phyloP scores from a whole-genome alignment of 192 early-diverging fungal species.

The Coemansia sp. region DNA sequence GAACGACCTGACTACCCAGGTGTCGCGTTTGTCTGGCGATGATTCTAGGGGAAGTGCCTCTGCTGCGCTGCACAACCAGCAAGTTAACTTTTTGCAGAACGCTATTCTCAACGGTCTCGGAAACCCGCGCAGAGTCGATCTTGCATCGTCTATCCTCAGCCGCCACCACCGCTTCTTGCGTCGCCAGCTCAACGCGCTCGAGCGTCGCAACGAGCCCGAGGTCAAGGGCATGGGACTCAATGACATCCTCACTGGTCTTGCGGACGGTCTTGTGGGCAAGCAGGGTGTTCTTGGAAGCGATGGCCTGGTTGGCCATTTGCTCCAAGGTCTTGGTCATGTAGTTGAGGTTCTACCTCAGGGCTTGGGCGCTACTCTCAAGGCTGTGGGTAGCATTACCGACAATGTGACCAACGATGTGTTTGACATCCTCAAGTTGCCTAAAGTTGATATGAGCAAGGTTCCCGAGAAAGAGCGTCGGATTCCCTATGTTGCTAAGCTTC shows the following conservation, averaged over 20 bases:
- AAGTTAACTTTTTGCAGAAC: slow-evolving; percentile 47
- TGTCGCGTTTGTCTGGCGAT: slow-evolving; percentile 37
- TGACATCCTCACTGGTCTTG: slow-evolving; percentile 39
- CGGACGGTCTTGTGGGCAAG: slow-evolving; percentile 27
- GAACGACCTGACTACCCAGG: slow-evolving; percentile 36
- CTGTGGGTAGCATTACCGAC: slow-evolving; percentile 38
- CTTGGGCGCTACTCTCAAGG: slow-evolving; percentile 42
- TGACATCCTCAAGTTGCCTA: slow-evolving; percentile 41
- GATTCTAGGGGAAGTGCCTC: slow-evolving; percentile 27
- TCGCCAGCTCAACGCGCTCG: slow-evolving; percentile 18
- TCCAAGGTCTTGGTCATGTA: slow-evolving; percentile 42
- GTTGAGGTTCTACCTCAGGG: slow-evolving; percentile 47
- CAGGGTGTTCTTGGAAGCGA: slow-evolving; percentile 35
- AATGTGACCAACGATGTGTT: slow-evolving; percentile 35
- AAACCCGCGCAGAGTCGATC: slow-evolving; percentile 17
- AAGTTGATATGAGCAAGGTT: slow-evolving; percentile 45
- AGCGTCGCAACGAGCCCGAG: slow-evolving; percentile 20
- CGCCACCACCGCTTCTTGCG: slow-evolving; percentile 40
- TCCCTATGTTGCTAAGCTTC: slow-evolving; percentile 34
- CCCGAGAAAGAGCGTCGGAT: slow-evolving; percentile 43
- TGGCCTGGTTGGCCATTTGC: slow-evolving; percentile 39
- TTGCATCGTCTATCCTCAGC: slow-evolving; percentile 29
- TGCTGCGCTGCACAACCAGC: slow-evolving; percentile 47
- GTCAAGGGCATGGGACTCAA: slow-evolving; percentile 25
- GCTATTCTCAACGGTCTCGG: slow-evolving; percentile 35